Base-by-base conservation (phyloP, 768 basidiomycete genomes). In the Leccinum longicurvipes region DNA sequence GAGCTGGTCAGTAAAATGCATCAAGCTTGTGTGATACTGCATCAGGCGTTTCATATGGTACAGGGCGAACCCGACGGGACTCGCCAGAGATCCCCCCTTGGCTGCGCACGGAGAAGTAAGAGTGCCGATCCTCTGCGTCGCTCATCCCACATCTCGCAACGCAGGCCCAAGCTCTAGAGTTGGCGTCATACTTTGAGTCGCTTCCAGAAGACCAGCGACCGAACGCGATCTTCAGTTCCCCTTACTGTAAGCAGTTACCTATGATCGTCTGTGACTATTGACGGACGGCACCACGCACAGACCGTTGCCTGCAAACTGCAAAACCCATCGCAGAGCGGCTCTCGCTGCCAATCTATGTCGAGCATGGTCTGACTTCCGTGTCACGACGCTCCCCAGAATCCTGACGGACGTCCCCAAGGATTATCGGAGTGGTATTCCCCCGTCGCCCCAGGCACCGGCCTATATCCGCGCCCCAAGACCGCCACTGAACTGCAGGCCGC, bases 271-370 rank as follows among this genome's bases (percentile, higher is more conserved):
- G 19, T 19, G 19, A 15, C 29, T 28, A 23, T 29, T 21, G 47
- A 49, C 28, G 15, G 47, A 53, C 21, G 6, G 9, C 41, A 25
- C 21, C 3, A 14, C 23, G 19, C 9, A 32, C 61, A 92, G 90
- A 93, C 73, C 87, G 92, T n/a, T 93, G 92, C 68, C 74, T 93
- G 23, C 91, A 94, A 67, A 94, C 92, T 0, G 73, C 86, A 1
- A 75, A 79, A 29, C 91, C 92, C 2, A 72, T 79, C 3, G 81
- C 92, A 15, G 67, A 74, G 36, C 80, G 82, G 0, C 76, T 93
- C 19, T 73, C 76, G 14, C 58, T 92, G 4, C 89, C 91, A 1
- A 80, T 93, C 50, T 87, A 81, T 59, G 80, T 88, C 14, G 92
- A 94, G 63, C 91, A 92, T 61, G 92, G 91, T 84, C 52, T 31